phyloP scores from a whole-genome alignment of 2,329 filamentous ascomycete species.

The Epichloe elymi region DNA sequence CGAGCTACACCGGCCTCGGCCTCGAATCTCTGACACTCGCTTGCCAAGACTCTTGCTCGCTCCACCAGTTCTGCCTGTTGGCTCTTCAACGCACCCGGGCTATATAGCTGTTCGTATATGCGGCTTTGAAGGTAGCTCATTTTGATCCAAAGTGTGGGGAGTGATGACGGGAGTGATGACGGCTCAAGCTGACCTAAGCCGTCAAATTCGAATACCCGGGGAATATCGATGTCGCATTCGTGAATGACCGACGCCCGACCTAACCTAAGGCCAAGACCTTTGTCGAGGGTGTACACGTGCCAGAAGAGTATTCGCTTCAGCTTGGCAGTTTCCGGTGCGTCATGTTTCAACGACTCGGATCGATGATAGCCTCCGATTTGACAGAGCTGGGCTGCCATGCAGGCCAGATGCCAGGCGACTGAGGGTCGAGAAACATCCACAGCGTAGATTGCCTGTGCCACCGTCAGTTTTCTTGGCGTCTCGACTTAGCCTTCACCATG shows the following conservation, averaged over 20 bases:
- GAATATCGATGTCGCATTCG: slow-evolving; percentile 45
- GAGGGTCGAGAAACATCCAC: slow-evolving; percentile 49
- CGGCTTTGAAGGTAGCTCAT: slow-evolving; percentile 43
- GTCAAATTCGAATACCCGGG: slow-evolving; percentile 27
- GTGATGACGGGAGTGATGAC: slow-evolving; percentile 27
- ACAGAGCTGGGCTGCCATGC: slow-evolving; percentile 45
- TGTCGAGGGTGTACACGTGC: slow-evolving; percentile 44
- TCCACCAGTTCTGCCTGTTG: slow-evolving; percentile 26
- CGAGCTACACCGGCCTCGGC: slow-evolving; percentile 22
- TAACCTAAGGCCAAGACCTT: slow-evolving; percentile 42
- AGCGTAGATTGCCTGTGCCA: slow-evolving; percentile 40
- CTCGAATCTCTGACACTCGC: slow-evolving; percentile 24
- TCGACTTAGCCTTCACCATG: neutral
- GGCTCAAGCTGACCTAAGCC: slow-evolving; percentile 19
- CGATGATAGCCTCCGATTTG: slow-evolving; percentile 51
- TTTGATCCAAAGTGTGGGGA: slow-evolving; percentile 42
- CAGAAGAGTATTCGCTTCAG: slow-evolving; percentile 33
- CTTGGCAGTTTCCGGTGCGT: slow-evolving; percentile 18
- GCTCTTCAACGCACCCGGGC: slow-evolving; percentile 29
- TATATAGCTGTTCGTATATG: slow-evolving; percentile 46
- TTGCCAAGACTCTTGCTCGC: slow-evolving; percentile 25
- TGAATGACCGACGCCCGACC: slow-evolving; percentile 45
- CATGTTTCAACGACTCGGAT: slow-evolving; percentile 19
- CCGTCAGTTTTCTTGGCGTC: neutral
- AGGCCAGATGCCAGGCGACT: slow-evolving; percentile 50